Evolutionary conservation across 1,284 basidiomycete genomes (phyloP).

Genomic region (Xerocomus amazonicus): DNA sequence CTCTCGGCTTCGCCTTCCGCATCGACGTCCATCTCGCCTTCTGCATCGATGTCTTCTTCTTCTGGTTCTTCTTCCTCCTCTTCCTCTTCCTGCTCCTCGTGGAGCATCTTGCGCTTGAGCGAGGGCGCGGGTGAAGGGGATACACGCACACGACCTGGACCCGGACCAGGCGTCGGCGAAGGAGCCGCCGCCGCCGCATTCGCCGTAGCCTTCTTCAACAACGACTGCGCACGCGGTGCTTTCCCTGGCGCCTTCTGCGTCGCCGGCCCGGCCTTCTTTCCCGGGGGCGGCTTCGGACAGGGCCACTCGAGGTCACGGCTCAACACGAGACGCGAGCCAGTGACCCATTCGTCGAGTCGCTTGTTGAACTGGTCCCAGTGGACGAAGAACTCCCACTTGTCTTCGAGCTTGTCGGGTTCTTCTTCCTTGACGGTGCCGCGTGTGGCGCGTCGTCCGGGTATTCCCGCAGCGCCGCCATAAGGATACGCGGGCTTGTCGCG

Average conservation of each 20-base stretch:
- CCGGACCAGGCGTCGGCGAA: slow-evolving; percentile 47
- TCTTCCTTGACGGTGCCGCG: slow-evolving; percentile 39
- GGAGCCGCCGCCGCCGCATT: slow-evolving; percentile 60
- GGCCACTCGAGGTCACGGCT: slow-evolving; percentile 94
- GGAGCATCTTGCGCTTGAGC: slow-evolving; percentile 63
- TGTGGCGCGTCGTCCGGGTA: slow-evolving; percentile 34
- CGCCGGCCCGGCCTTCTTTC: slow-evolving; percentile 48
- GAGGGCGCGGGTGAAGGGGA: slow-evolving; percentile 55
- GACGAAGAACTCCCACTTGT: slow-evolving; percentile 91
- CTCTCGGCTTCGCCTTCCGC: slow-evolving; percentile 49
- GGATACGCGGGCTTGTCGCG: slow-evolving; percentile 76
- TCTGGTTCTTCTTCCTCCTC: slow-evolving; percentile 55
- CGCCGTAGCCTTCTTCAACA: slow-evolving; percentile 74
- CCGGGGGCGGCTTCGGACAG: slow-evolving; percentile 71
- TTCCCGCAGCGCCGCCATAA: slow-evolving; percentile 37
- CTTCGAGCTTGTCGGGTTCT: slow-evolving; percentile 57
- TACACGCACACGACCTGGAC: slow-evolving; percentile 43
- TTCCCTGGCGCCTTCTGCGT: slow-evolving; percentile 59
- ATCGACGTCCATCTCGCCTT: slow-evolving; percentile 45
- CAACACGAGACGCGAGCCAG: slow-evolving; percentile 81
- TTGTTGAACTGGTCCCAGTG: slow-evolving; percentile 99
- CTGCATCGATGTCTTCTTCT: slow-evolving; percentile 55
- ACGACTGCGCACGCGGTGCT: slow-evolving; percentile 50
- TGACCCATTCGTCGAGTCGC: slow-evolving; percentile 98
- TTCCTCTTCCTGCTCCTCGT: slow-evolving; percentile 54